Conservation (phyloP, 805 yeast genomes). For the Pichia paraexigua region DNA sequence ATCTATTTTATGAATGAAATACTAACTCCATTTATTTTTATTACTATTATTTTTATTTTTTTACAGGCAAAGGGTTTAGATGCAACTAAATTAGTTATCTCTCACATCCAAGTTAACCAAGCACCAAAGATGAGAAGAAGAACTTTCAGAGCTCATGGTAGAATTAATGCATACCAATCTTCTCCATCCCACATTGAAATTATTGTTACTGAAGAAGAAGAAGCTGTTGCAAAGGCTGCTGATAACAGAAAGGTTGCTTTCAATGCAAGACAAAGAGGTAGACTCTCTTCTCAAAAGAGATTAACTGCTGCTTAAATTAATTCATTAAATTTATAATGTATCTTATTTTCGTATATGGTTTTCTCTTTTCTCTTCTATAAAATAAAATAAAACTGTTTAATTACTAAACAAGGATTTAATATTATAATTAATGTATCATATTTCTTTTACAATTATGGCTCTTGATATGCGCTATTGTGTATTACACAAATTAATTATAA, state of each 20-base stretch:
- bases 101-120: slow-evolving; percentile 99
- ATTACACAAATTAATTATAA: not conserved
- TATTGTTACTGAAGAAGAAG: slow-evolving; percentile 91
- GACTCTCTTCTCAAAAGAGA: slow-evolving; percentile 83
- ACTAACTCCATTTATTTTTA: slow-evolving; percentile 13
- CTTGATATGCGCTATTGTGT: not conserved
- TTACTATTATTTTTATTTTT: slow-evolving; percentile 7
- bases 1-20: not conserved
- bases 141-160: slow-evolving; percentile 99
- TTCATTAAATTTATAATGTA: not conserved
- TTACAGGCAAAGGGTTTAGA: slow-evolving; percentile 88
- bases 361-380: slow-evolving; percentile 11
- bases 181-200: slow-evolving; percentile 99
- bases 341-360: slow-evolving; percentile 4
- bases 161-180: slow-evolving; percentile 98
- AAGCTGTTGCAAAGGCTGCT: slow-evolving; percentile 84
- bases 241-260: slow-evolving; percentile 50
- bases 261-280: slow-evolving; percentile 87
- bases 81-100: slow-evolving; percentile 83
- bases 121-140: slow-evolving; percentile 99
- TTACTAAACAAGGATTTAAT: slow-evolving; percentile 4
- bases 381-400: slow-evolving; percentile 6
- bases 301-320: slow-evolving; percentile 49
- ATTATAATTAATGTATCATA: not conserved
- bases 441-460: not conserved